Evolutionary conservation across 2,329 filamentous ascomycete species (phyloP).

Genomic region (Colletotrichum aenigma): DNA sequence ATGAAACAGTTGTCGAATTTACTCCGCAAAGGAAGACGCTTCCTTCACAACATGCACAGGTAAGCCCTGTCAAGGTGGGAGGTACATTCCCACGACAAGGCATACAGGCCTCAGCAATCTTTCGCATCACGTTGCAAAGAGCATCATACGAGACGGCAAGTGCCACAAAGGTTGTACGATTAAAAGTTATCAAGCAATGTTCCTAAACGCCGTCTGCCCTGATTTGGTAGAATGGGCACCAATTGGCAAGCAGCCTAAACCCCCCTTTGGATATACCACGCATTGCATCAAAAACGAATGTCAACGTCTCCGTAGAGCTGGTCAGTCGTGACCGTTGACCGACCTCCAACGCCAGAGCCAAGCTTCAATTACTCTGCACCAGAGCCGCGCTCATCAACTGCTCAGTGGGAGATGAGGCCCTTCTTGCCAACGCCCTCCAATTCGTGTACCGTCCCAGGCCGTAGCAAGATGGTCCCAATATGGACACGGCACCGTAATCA

Average conservation of each 20-base stretch:
- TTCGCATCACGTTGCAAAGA: background rate
- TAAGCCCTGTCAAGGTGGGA: background rate
- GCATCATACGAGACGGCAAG: background rate
- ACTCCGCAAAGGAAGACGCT: background rate
- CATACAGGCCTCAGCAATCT: background rate
- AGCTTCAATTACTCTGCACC: background rate
- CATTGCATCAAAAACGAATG: background rate
- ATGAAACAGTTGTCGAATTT: background rate
- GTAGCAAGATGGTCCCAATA: background rate
- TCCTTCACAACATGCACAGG: background rate
- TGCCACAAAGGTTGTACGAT: background rate
- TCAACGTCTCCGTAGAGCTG: constrained; percentile 2
- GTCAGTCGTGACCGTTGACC: background rate
- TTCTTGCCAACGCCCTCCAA: background rate
- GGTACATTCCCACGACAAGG: background rate
- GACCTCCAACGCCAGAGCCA: constrained; percentile 3
- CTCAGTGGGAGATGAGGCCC: background rate
- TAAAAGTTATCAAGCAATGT: constrained; percentile 8
- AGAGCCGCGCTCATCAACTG: background rate
- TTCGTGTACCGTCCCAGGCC: background rate
- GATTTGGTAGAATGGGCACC: background rate
- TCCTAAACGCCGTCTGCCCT: background rate
- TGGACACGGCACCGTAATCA: background rate
- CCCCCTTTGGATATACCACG: background rate
- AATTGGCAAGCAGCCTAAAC: background rate